Percentiles rank a stretch among this genome's conserved stretches.
These are phyloP conservation scores for barley (Hordeum vulgare) DNA, from an alignment of 176 grass and related monocot genomes.

Conservation along the genomic window DNA sequence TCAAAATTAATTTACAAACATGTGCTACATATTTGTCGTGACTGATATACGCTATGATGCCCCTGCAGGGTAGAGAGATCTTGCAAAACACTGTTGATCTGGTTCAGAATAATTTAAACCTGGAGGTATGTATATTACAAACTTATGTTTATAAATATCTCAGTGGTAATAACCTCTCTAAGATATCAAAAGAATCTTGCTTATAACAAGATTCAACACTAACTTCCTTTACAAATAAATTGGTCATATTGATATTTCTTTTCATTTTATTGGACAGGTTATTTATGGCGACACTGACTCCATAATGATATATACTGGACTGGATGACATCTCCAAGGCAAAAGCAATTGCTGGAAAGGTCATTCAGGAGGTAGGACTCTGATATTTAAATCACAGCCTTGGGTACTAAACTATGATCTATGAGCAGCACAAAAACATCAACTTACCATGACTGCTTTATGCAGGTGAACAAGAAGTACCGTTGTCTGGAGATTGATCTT, in stretches of 20 bases:
- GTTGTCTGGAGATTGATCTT: slow-evolving; percentile 93
- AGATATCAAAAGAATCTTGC: background rate
- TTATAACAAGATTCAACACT: background rate
- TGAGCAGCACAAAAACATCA: slow-evolving; percentile 12
- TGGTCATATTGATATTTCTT: background rate
- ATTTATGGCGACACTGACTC: slow-evolving; percentile 99
- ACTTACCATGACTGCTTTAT: slow-evolving; percentile 18
- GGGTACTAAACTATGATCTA: slow-evolving; percentile 11
- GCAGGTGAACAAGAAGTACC: slow-evolving; percentile 94
- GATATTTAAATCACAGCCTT: background rate
- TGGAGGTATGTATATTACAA: slow-evolving; percentile 61
- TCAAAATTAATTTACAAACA: slow-evolving; percentile 16
- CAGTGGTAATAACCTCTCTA: background rate
- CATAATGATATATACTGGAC: slow-evolving; percentile 96
- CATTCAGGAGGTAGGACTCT: slow-evolving; percentile 71
- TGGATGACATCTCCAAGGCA: slow-evolving; percentile 88
- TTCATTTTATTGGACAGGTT: slow-evolving; percentile 49
- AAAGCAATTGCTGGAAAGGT: slow-evolving; percentile 89
- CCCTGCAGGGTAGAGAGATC: slow-evolving; percentile 85
- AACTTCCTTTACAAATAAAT: slow-evolving; percentile 19
- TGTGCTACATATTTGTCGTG: background rate
- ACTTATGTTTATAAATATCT: slow-evolving; percentile 3
- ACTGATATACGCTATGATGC: slow-evolving; percentile 28
- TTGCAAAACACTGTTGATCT: slow-evolving; percentile 92
- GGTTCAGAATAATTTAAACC: slow-evolving; percentile 93